phyloP scores from a whole-genome alignment of 352 stramenopile genomes.

The Phytophthora constricta region DNA sequence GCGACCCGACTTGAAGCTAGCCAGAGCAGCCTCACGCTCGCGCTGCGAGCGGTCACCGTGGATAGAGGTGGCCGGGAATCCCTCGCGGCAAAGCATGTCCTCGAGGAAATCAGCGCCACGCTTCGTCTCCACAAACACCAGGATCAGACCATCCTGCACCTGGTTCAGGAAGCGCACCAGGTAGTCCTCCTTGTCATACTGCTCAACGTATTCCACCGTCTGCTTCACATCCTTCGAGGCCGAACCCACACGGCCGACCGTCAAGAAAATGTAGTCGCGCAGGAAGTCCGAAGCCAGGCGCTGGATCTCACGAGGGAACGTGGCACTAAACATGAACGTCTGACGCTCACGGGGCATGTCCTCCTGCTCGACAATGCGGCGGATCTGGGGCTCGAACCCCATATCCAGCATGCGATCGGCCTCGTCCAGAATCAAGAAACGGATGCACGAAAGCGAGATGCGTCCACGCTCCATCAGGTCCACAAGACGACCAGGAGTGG shows the following conservation, averaged over 20 bases:
- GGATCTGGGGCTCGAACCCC: slow-evolving; percentile 99
- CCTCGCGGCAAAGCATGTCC: slow-evolving; percentile 93
- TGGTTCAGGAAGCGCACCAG: slow-evolving; percentile 96
- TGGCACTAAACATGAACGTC: slow-evolving; percentile 99
- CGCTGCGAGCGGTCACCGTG: slow-evolving; percentile 98
- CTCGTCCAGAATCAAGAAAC: slow-evolving; percentile 98
- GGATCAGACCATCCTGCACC: slow-evolving; percentile 90
- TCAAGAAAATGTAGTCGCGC: slow-evolving; percentile 99
- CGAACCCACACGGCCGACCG: slow-evolving; percentile 97
- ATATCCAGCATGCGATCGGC: slow-evolving; percentile 99
- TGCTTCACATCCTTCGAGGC: slow-evolving; percentile 99
- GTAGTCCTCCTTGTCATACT: slow-evolving; percentile 97
- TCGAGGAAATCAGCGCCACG: slow-evolving; percentile 96
- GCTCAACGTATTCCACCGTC: slow-evolving; percentile 96
- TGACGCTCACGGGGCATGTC: slow-evolving; percentile 97
- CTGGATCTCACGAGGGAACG: slow-evolving; percentile 98
- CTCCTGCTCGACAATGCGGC: slow-evolving; percentile 98
- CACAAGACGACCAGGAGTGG: slow-evolving; percentile 96
- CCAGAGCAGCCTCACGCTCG: slow-evolving; percentile 94
- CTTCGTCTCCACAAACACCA: slow-evolving; percentile 99
- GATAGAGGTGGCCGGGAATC: slow-evolving; percentile 95
- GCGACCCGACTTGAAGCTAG: slow-evolving; percentile 91
- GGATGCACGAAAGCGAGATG: slow-evolving; percentile 91
- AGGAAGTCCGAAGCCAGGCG: slow-evolving; percentile 97
- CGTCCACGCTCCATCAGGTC: slow-evolving; percentile 96